phyloP scores from a whole-genome alignment of 23 red algal genomes.

The Gracilariopsis chorda region DNA sequence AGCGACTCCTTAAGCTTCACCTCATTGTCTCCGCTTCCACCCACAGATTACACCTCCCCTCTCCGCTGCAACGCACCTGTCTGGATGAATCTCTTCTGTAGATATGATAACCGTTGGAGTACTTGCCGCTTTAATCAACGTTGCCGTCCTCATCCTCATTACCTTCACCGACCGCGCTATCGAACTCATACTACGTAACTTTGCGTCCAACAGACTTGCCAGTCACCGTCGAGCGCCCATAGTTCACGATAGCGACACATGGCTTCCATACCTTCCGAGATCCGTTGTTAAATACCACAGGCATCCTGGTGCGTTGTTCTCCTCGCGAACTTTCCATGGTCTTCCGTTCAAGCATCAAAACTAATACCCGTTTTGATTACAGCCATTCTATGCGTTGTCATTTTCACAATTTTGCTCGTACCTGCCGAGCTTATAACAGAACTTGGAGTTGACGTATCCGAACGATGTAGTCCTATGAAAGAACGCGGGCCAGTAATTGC shows the following conservation, averaged over 20 bases:
- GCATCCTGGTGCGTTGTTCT: neutral
- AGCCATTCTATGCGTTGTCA: constrained; percentile 17
- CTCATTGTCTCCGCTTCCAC: no score
- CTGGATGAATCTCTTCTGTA: no score
- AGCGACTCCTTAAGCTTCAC: no score
- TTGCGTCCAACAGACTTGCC: constrained; percentile 13
- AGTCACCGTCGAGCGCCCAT: constrained; percentile 1
- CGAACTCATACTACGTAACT: constrained; percentile 41
- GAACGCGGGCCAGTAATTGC: constrained; percentile 9
- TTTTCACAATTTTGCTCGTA: constrained; percentile 34
- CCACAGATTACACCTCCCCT: no score
- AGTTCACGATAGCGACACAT: constrained; percentile 59
- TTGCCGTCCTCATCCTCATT: constrained; percentile 16
- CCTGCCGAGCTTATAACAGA: constrained; percentile 31
- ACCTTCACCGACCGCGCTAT: constrained; percentile 25
- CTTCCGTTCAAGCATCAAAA: no score
- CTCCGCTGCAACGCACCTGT: no score
- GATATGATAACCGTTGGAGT: constrained; percentile 44
- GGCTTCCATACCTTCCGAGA: constrained; percentile 34
- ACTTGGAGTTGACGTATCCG: constrained; percentile 26
- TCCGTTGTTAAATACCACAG: constrained; percentile 42
- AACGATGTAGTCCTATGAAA: neutral
- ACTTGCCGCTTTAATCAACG: constrained; percentile 16
- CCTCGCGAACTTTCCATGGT: no score
- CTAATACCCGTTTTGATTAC: no score